Evolutionary conservation across 331 rosid species (phyloP), one percentile per base, ranked within the genome.

Genomic region (Quercus tomentella): DNA sequence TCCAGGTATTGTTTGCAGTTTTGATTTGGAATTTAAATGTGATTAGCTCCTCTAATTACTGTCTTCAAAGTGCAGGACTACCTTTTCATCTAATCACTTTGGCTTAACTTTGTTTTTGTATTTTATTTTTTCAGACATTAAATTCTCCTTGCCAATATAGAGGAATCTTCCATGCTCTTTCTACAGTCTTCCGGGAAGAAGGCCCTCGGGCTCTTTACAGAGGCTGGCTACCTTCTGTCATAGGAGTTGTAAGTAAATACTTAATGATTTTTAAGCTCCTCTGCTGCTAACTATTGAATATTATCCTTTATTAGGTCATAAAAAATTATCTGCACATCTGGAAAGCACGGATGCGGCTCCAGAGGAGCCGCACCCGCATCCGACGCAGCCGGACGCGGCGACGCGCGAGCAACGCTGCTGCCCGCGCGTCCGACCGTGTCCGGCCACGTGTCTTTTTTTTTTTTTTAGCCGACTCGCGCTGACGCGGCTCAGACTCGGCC

Each of bases 211-310:
- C 93, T 75, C 75, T 89, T 82, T 91, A 87, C 79, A 84, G 82
- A 85, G 93, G 93, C 68, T 89, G 96, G 96, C 81, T 89, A 55
- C 96, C 96, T 77, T 91, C 96, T 79, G 93, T 89, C 28, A 91
- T 91, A 68, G 93, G 96, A 91, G 92, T 91, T 73, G 96, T 91
- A 83, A 86, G 96, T 81, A 70, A 73, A 49, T 75, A 63, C 21
- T 45, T 75, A 14, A 23, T 62, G 26, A 45, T 31, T 60, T 55
- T 49, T 51, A 30, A 54, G 21, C 11, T 76, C 49, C 21, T 73
- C 20, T 56, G 21, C 45, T 35, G 65, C 17, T 61, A 61, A 14
- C 26, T 61, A 31, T 16, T 23, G 33, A n/a, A 68, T n/a, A 11
- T 5, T 56, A 7, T 22, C 55, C 62, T 17, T n/a, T 30, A 61